Conservation (phyloP, 192 early-diverging fungal genomes). For the Umbelopsis ramanniana region DNA sequence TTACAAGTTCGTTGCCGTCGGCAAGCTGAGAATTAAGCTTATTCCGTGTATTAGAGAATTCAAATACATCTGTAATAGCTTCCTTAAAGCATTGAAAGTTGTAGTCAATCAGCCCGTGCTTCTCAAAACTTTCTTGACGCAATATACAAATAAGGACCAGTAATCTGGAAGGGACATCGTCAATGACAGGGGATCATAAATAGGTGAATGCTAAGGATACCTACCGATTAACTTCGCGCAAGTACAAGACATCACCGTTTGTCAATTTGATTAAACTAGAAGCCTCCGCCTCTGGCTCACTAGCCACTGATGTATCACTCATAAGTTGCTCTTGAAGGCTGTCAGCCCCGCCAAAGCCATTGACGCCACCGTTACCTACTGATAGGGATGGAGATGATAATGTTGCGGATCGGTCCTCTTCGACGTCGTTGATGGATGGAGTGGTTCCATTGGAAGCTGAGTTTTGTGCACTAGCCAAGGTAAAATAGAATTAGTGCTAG, state of each 20-base stretch:
- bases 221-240: slow-evolving; percentile 79
- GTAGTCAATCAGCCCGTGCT: slow-evolving; percentile 84
- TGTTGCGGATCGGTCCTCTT: slow-evolving; percentile 5
- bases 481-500: not conserved
- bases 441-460: slow-evolving; percentile 15
- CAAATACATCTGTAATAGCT: slow-evolving; percentile 81
- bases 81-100: slow-evolving; percentile 85
- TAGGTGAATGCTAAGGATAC: not conserved
- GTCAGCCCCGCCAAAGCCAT: not conserved
- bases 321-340: slow-evolving; percentile 15
- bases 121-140: slow-evolving; percentile 82
- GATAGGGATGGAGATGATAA: not conserved
- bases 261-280: slow-evolving; percentile 73
- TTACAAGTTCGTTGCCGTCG: slow-evolving; percentile 5
- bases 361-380: not conserved
- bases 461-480: slow-evolving; percentile 8
- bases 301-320: not conserved
- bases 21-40: slow-evolving; percentile 21
- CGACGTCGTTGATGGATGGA: slow-evolving; percentile 5
- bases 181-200: not conserved
- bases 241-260: slow-evolving; percentile 81
- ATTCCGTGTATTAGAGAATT: slow-evolving; percentile 47
- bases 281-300: slow-evolving; percentile 51
- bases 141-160: slow-evolving; percentile 80
- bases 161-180: slow-evolving; percentile 45